Evolutionary conservation across 495 filamentous ascomycete species (phyloP).

Genomic region (Pseudomonodictys pantanalensis): DNA sequence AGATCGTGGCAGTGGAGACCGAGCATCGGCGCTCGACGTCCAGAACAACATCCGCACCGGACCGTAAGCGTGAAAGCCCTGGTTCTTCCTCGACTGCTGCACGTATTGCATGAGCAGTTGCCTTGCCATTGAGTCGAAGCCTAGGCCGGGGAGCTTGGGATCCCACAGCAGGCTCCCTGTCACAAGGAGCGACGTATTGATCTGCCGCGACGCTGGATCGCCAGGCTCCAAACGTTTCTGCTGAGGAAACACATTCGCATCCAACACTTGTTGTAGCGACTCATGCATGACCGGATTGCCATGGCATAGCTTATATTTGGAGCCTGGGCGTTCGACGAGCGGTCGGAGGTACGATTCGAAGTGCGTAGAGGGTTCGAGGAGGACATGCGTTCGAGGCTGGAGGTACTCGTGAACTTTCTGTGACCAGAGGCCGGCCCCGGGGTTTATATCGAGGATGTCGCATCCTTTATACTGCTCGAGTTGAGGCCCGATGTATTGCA

Average conservation of each 20-base stretch:
- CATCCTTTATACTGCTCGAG: conserved; percentile 63
- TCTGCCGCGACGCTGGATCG: conserved; percentile 38
- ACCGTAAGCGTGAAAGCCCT: conserved; percentile 60
- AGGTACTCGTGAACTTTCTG: conserved; percentile 68
- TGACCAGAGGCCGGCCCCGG: conserved; percentile 72
- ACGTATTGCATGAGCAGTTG: conserved; percentile 45
- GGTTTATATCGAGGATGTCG: conserved; percentile 82
- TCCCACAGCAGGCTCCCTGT: conserved; percentile 28
- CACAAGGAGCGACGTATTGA: conserved; percentile 67
- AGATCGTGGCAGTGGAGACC: conserved; percentile 51
- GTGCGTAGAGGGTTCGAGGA: conserved; percentile 57
- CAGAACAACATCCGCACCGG: conserved; percentile 70
- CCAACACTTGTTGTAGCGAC: conserved; percentile 51
- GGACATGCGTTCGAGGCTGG: conserved; percentile 72
- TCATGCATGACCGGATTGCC: conserved; percentile 50
- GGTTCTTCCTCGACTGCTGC: conserved; percentile 40
- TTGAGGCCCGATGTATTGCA: conserved; percentile 52
- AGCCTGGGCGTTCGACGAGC: conserved; percentile 55
- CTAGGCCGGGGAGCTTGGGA: conserved; percentile 12
- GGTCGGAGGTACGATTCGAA: conserved; percentile 52
- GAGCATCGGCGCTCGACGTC: conserved; percentile 51
- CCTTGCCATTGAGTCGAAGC: conserved; percentile 25
- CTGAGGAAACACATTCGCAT: conserved; percentile 49
- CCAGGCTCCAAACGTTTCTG: conserved; percentile 41
- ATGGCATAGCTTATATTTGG: conserved; percentile 52